phyloP scores from a whole-genome alignment of 257 asterid genomes.

The Rauvolfia tetraphylla region DNA sequence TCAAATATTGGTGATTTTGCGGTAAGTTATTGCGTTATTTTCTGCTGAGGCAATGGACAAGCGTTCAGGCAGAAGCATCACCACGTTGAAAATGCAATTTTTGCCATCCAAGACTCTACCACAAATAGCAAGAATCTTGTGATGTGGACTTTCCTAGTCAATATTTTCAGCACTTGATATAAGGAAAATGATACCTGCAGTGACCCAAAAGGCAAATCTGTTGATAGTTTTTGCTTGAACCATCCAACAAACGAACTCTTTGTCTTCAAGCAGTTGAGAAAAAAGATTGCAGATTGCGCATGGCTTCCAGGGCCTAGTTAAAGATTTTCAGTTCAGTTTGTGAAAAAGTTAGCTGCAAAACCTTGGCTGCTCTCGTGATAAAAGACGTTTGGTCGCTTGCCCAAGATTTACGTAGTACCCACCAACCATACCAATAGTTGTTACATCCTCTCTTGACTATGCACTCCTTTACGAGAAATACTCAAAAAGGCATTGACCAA shows the following conservation, averaged over 20 bases:
- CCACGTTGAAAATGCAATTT: background rate
- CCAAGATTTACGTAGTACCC: constrained; percentile 28
- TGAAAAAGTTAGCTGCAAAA: constrained; percentile 7
- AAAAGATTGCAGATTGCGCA: constrained; percentile 1
- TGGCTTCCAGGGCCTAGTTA: background rate
- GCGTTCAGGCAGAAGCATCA: background rate
- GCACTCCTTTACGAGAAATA: constrained; percentile 21
- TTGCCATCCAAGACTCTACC: background rate
- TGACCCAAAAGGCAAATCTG: background rate
- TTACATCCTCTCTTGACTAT: constrained; percentile 91
- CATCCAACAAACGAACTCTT: constrained; percentile 33
- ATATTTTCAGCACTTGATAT: background rate
- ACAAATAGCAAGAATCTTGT: background rate
- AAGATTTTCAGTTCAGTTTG: constrained; percentile 8
- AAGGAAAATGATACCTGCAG: background rate
- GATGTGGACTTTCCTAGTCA: background rate
- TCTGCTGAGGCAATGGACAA: background rate
- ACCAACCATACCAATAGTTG: constrained; percentile 64
- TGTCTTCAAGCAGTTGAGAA: constrained; percentile 45
- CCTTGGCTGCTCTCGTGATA: background rate
- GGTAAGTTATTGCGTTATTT: background rate
- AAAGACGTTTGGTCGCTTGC: constrained; percentile 35
- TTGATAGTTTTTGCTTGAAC: constrained; percentile 2
- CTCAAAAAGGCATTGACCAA: constrained; percentile 32
- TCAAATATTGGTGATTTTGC: background rate